Evolutionary conservation across 805 yeast species (phyloP), one percentile per base, ranked within the genome.

Genomic region (Wickerhamiella slavikovae): DNA sequence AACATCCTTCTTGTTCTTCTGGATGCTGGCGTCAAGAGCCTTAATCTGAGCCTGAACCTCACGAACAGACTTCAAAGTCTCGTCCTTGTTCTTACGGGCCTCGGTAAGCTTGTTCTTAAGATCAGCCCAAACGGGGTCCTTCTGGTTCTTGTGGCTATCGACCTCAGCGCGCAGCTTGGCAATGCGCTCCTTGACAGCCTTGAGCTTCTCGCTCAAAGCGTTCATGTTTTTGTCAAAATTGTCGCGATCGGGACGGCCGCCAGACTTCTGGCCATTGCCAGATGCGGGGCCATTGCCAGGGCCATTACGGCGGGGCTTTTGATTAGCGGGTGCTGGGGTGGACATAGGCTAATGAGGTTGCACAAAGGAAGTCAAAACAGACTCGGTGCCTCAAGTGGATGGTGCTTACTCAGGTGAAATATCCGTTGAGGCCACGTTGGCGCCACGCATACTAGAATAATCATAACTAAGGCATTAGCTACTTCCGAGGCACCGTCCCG

Each of bases 1-100:
- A 43, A 85, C 66, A 42, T 82, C 93, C 38, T 58, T 55, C 43
- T 71, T 66, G 58, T 73, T 76, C 54, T 72, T 70, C 63, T 78
- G 77, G 54, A 79, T 57, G 33, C 59, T 59, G 32, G 64, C 56
- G 44, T 89, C 95, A 37, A 71, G 53, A 24, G 60, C 59, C 52
- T 69, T 74, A 49, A 85, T 67, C 54, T 74, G 78, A 35, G 71
- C 77, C 42, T 58, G 38, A 49, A 51, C 48, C 36, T 72, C 78
- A 42, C 58, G 38, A 51, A 54, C 48, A 24, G 53, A 42, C 37
- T 51, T 56, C 50, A 66, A 59, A 37, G 59, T 53, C 26, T 47
- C 42, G 46, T 64, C 65, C 40, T 62, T 52, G 38, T 55, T 53
- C 40, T 53, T 55, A 45, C 58, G 58, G 38, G 64, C 51, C 32